Conservation (phyloP, 2,329 filamentous ascomycete species). For the Ilyonectria destructans region DNA sequence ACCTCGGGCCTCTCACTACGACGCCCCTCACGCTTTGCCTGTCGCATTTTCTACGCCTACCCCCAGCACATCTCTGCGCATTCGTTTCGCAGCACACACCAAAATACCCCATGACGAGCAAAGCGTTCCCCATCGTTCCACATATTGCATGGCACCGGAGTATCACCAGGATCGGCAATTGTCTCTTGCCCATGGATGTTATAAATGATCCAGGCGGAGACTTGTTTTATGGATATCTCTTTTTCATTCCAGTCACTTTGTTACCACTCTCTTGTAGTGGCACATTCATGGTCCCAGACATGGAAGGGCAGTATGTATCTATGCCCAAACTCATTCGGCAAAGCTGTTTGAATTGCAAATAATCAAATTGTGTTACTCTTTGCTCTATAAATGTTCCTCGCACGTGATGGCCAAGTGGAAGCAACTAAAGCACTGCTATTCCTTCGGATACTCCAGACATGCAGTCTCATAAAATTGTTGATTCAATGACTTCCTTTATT, state of each 20-base stretch:
- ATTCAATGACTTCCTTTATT: background rate
- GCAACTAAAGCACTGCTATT: background rate
- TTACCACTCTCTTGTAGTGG: background rate
- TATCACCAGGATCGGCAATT: conserved; percentile 26
- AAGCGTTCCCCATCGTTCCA: conserved; percentile 37
- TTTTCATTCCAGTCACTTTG: conserved; percentile 1
- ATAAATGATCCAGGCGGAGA: conserved; percentile 14
- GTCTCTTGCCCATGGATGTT: conserved; percentile 17
- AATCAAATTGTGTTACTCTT: conserved; percentile 1
- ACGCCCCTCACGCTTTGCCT: conserved; percentile 36
- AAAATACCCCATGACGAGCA: conserved; percentile 43
- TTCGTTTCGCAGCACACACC: conserved; percentile 30
- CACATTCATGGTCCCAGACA: conserved; percentile 29
- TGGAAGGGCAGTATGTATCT: conserved; percentile 14
- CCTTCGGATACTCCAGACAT: background rate
- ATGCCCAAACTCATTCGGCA: conserved; percentile 10
- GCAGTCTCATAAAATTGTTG: background rate
- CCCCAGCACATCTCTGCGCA: conserved; percentile 25
- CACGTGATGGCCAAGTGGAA: background rate
- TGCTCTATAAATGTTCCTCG: background rate
- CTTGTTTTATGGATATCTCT: conserved; percentile 8
- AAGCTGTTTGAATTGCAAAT: background rate
- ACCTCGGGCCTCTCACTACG: conserved; percentile 15
- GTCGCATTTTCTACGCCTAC: conserved; percentile 24
- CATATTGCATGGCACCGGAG: conserved; percentile 38